A percentile compares a stretch with the other conserved stretches of the same genome.
Conservation (phyloP, 2,329 filamentous ascomycete genomes). For the Venturia pyrina region DNA sequence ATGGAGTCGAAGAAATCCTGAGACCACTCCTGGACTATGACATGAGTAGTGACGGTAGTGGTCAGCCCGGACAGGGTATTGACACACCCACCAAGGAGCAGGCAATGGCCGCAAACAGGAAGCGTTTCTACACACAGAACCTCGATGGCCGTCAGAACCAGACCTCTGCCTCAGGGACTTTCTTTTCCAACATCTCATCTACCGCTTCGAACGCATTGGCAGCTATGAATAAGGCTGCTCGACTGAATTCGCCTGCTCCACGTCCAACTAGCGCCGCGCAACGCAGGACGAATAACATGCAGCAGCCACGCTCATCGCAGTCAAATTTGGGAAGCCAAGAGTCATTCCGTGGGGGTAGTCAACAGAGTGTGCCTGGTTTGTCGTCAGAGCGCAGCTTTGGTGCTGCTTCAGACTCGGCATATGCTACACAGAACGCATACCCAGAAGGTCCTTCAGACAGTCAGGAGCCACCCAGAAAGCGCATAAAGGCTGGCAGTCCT, state of each 20-base stretch:
- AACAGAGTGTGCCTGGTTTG: slow-evolving; percentile 65
- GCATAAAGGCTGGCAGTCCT: slow-evolving; percentile 42
- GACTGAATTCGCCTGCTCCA: slow-evolving; percentile 78
- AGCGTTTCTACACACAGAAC: slow-evolving; percentile 75
- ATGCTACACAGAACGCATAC: slow-evolving; percentile 46
- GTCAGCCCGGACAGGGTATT: slow-evolving; percentile 60
- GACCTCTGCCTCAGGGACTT: slow-evolving; percentile 59
- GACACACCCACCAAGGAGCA: slow-evolving; percentile 98
- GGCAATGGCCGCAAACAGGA: slow-evolving; percentile 86
- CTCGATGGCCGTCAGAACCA: slow-evolving; percentile 52
- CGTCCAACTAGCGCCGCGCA: slow-evolving; percentile 48
- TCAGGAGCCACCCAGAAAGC: slow-evolving; percentile 73
- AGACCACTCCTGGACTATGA: slow-evolving; percentile 70
- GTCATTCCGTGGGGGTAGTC: slow-evolving; percentile 62
- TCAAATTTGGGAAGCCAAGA: slow-evolving; percentile 53
- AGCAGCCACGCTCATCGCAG: slow-evolving; percentile 57
- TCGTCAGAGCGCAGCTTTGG: slow-evolving; percentile 65
- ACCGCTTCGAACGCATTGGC: slow-evolving; percentile 89
- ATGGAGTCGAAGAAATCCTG: slow-evolving; percentile 66
- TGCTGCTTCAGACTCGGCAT: slow-evolving; percentile 53
- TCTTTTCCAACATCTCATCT: slow-evolving; percentile 93
- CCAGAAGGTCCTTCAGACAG: slow-evolving; percentile 31
- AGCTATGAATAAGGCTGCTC: slow-evolving; percentile 84
- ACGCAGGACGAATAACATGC: slow-evolving; percentile 46
- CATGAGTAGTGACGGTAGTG: slow-evolving; percentile 62